These are phyloP conservation scores for Kingdonia uniflora DNA, from an alignment of 164 flowering plant species.

Conservation along the genomic window DNA sequence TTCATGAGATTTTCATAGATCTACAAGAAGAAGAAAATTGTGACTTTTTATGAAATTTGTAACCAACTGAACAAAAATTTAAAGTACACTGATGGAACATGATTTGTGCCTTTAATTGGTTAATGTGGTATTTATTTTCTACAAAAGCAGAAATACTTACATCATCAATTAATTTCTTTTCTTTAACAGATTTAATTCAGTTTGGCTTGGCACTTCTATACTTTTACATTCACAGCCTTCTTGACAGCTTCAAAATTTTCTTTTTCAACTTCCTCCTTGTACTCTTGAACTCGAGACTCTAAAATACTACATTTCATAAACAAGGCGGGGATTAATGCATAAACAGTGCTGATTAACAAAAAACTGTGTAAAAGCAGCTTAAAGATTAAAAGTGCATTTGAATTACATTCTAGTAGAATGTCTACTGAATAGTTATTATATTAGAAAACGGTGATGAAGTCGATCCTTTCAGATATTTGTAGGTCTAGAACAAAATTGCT, in stretches of 20 bases:
- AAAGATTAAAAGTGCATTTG: too few relatives aligned
- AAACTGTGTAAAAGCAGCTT: background rate
- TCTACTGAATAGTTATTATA: too few relatives aligned
- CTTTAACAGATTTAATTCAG: conserved; percentile 57
- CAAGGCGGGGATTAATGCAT: too few relatives aligned
- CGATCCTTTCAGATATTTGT: too few relatives aligned
- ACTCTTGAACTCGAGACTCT: conserved; percentile 58
- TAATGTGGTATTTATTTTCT: too few relatives aligned
- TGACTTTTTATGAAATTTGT: too few relatives aligned
- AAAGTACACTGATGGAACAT: background rate
- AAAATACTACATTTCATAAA: conserved; percentile 42
- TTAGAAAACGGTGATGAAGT: too few relatives aligned
- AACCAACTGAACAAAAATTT: background rate
- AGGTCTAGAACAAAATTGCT: too few relatives aligned
- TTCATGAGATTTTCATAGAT: conserved; percentile 78
- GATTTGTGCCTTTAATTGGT: background rate
- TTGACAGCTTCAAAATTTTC: conserved; percentile 51
- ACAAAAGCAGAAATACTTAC: conserved; percentile 38
- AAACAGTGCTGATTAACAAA: too few relatives aligned
- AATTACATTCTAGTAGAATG: too few relatives aligned
- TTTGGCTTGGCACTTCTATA: conserved; percentile 70
- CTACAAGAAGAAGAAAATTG: conserved; percentile 31
- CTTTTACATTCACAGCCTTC: conserved; percentile 42
- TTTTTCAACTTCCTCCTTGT: conserved; percentile 61
- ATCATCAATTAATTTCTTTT: conserved; percentile 74